phyloP scores from a whole-genome alignment of 2,329 filamentous ascomycete genomes.

The Stagonosporopsis rhizophila region DNA sequence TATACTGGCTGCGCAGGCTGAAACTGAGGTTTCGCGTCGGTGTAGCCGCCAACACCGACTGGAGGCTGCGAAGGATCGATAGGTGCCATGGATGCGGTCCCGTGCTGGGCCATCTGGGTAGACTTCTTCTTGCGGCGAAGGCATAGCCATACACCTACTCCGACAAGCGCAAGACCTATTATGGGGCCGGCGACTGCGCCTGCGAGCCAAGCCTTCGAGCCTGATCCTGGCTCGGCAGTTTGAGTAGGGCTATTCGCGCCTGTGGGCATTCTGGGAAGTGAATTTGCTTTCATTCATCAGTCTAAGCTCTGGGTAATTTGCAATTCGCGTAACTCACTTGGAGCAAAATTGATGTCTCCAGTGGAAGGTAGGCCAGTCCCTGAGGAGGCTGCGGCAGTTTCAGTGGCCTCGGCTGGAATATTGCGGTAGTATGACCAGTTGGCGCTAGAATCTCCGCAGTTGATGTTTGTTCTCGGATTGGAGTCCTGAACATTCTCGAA shows the following conservation, averaged over 20 bases:
- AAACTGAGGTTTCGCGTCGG: constrained; percentile 27
- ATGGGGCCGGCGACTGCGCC: constrained; percentile 38
- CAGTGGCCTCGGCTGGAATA: constrained; percentile 27
- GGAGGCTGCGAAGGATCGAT: constrained; percentile 21
- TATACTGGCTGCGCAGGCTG: constrained; percentile 16
- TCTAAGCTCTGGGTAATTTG: too few species aligned
- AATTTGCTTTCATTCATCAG: neutral
- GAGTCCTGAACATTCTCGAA: constrained; percentile 39
- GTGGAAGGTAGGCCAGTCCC: too few species aligned
- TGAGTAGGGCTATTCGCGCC: neutral
- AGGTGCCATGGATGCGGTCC: constrained; percentile 20
- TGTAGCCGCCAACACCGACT: constrained; percentile 24
- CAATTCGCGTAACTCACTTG: neutral
- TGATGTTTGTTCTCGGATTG: constrained; percentile 37
- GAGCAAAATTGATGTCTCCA: neutral
- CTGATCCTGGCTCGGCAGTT: neutral
- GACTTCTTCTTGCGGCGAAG: constrained; percentile 36
- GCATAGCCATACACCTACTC: constrained; percentile 31
- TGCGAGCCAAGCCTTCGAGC: constrained; percentile 41
- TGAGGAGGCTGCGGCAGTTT: too few species aligned
- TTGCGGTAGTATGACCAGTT: constrained; percentile 40
- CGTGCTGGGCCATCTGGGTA: constrained; percentile 7
- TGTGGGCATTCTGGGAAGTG: neutral
- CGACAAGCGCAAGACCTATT: constrained; percentile 36
- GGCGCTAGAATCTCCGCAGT: constrained; percentile 31